Percentiles rank a stretch among this genome's conserved stretches.
Conservation (phyloP, 2,329 filamentous ascomycete species). For the Aspergillus glaucus region DNA sequence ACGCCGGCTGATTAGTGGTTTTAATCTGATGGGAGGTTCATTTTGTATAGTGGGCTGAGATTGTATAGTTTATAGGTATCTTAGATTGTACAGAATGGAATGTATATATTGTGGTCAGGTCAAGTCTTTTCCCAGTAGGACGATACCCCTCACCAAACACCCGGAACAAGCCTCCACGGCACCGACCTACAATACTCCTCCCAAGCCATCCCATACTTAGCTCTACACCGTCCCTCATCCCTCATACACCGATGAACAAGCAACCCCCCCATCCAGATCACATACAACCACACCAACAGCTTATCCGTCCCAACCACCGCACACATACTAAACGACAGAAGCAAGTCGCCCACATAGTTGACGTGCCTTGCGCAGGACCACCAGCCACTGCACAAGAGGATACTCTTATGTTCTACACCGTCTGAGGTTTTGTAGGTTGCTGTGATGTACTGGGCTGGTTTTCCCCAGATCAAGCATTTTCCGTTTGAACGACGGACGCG, state of each 20-base stretch:
- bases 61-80: background rate
- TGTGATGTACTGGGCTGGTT: no score
- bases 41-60: background rate
- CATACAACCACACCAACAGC: slow-evolving; percentile 42
- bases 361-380: no score
- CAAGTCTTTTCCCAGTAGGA: no score
- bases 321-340: slow-evolving; percentile 38
- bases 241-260: slow-evolving; percentile 42
- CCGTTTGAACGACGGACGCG: no score
- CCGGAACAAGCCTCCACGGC: slow-evolving; percentile 38
- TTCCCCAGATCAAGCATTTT: no score
- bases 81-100: background rate
- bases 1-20: slow-evolving; percentile 5
- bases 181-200: slow-evolving; percentile 39
- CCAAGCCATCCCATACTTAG: slow-evolving; percentile 44
- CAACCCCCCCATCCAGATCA: slow-evolving; percentile 40
- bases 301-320: slow-evolving; percentile 32
- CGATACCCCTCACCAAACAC: slow-evolving; percentile 19
- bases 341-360: slow-evolving; percentile 9
- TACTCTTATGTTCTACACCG: no score
- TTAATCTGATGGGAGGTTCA: background rate
- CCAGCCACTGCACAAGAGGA: no score
- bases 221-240: slow-evolving; percentile 41
- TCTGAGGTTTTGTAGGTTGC: no score
- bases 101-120: background rate